Evolutionary conservation across 768 basidiomycete species (phyloP), one percentile per base, ranked within the genome.

Genomic region (Suillus fuscotomentosus): DNA sequence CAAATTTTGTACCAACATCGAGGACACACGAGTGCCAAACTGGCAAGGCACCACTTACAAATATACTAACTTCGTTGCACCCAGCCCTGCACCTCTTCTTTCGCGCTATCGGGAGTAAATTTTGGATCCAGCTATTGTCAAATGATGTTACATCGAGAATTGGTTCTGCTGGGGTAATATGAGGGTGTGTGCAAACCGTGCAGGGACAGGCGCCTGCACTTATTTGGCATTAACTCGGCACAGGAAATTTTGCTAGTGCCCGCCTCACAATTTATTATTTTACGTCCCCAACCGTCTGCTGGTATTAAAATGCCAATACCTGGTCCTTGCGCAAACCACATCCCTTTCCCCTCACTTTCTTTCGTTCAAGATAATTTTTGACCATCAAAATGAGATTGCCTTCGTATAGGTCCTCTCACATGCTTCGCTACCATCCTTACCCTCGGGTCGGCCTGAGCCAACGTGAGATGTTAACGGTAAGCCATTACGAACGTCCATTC

Each of bases 351-450:
- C 42, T 24, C 5, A 5, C 20, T 50, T 51, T 24, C 8, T 10
- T 31, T 34, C 27, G n/a, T 39, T n/a, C 3, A 41, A 20, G 24
- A 36, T 3, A 22, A 9, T 3, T 13, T 17, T 20, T 15, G 14
- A 62, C 57, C 31, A 15, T 55, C 22, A 43, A 59, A 3, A 51
- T 48, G 36, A 65, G 63, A 14, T 42, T 66, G 9, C 66, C 63
- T 2, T 54, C 43, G 17, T 67, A 67, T 27, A 53, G 66, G 5
- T 65, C 63, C 14, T 67, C 63, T 1, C 60, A 67, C 27, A 31
- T 67, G 47, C 41, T 51, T n/a, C 48, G 66, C 5, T 67, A 48
- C 34, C 63, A 67, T 13, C 66, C 66, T 0, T 65, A 67, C 42
- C 55, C 63, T 4, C 60, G 66, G 22, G 54, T 61, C 4, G 51